Evolutionary conservation across 2,329 filamentous ascomycete species (phyloP), one percentile per base, ranked within the genome.

Genomic region (Epichloe typhina): DNA sequence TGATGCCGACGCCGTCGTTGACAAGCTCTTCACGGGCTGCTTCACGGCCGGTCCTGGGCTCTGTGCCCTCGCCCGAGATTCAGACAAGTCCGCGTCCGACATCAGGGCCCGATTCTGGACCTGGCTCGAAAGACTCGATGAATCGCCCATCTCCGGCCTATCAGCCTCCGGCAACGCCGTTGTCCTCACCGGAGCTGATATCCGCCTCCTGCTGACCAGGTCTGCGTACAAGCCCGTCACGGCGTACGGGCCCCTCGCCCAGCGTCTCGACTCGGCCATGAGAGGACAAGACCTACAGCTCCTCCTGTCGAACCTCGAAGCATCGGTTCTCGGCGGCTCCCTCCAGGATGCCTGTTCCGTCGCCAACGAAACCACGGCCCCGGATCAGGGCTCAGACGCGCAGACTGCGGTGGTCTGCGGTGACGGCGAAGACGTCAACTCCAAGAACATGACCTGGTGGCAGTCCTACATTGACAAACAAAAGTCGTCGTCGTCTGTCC

Each of bases 11-110:
- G 53, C 63, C 6, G 56, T 66, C 13, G 54, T 65, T 31, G 58
- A 61, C 13, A 50, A 56, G 37, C 65, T 72, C 52, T 69, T 64
- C 54, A 52, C 60, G 9, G 60, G 62, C 5, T 72, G 70, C 56
- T 69, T 64, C 54, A 50, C 56, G 1, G 63, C 57, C 15, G 59
- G 62, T 0, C 35, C 51, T 8, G 26, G 52, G 2, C 42, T 49
- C 0, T 71, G 69, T 49, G 54, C 65, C 9, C 59, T 71, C 4
- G 56, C 53, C 49, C 52, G 53, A 1, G 0, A 43, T 0, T 44
- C 47, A 6, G 68, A 71, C 55, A 52, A 50, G 0, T 56, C 55
- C 4, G 52, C 57, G 36, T 33, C 52, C 3, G 61, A 65, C 51
- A 62, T 71, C 46, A 57, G 54, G n/a, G 15, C 45, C 0, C 68